Base-by-base conservation (phyloP, 441 rosid species). In the Biscutella laevigata region DNA sequence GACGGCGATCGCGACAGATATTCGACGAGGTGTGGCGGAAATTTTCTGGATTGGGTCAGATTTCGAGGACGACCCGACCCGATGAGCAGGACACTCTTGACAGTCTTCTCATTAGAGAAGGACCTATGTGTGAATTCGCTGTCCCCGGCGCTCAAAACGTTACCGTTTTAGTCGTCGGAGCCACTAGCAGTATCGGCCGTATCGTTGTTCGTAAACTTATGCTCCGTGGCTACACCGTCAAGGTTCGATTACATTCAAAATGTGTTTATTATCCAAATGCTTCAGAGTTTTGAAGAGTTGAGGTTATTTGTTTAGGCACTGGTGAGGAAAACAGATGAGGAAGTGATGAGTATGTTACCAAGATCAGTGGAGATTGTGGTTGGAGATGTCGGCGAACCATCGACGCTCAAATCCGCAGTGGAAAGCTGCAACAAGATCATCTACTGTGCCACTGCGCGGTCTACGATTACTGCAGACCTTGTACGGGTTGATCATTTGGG, bases 11-110 rank as follows among this genome's bases (percentile, higher is more conserved):
- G 13, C 62, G 96, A 44, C 96, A 88, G 76, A 72, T 88, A 16
- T 91, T 91, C 54, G 95, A 88, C 59, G 87, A 85, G 65, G 95
- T 88, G 11, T 91, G 98, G 98, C 75, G 95, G 58, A 91, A 91
- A 69, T 91, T 91, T 72, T 91, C 96, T 4, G 95, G 87, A 11
- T 71, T 91, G 34, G 96, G 96, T 9, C 96, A 91, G 77, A 91
- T 91, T 26, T 91, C 96, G 15, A 76, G 98, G 62, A 88, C 94
- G 17, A 79, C 66, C 14, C 80, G 91, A 16, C 68, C 79, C 3
- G 86, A 84, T 64, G 95, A 83, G 6, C 57, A 64, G 22, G 92
- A 79, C 2, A 61, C 82, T 10, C 72, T 89, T 47, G 95, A 86
- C 45, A 82, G 80, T 22, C 71, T 89, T 62, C 74, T 83, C 50